These are phyloP conservation scores for Triticum monococcum DNA, from an alignment of 176 grass and related monocot genomes.

Conservation along the genomic window DNA sequence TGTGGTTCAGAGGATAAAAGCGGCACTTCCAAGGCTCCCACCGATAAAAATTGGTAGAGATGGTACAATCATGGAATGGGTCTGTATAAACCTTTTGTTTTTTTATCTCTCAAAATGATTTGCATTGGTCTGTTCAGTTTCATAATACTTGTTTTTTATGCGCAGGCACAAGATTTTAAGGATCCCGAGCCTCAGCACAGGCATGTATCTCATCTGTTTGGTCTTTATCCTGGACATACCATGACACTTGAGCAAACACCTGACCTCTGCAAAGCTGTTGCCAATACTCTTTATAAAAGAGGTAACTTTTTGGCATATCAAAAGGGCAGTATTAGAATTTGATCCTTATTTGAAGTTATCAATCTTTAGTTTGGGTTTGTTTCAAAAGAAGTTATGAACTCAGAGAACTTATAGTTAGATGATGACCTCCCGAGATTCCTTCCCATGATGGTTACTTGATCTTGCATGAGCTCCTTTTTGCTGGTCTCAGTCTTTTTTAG, in stretches of 20 bases:
- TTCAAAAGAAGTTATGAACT: not conserved
- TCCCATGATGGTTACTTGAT: not conserved
- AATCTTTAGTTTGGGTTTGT: not conserved
- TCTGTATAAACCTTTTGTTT: conserved; percentile 34
- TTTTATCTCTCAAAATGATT: not conserved
- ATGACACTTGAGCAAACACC: conserved; percentile 71
- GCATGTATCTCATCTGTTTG: conserved; percentile 88
- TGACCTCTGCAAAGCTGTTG: conserved; percentile 81
- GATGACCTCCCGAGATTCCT: not conserved
- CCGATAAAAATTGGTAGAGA: conserved; percentile 79
- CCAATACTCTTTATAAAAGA: conserved; percentile 89
- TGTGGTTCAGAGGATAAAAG: conserved; percentile 66
- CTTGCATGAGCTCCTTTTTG: not conserved
- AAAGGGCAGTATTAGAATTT: not conserved
- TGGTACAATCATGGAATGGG: conserved; percentile 93
- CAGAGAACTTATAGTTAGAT: not conserved
- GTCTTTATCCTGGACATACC: conserved; percentile 92
- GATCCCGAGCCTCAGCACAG: conserved; percentile 86
- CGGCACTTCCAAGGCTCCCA: conserved; percentile 56
- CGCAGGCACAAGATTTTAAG: conserved; percentile 71
- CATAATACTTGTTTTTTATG: conserved; percentile 14
- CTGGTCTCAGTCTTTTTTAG: not conserved
- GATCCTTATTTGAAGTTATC: not conserved
- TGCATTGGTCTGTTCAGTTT: not conserved
- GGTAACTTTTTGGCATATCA: conserved; percentile 32